Evolutionary conservation across 73 alveolate species (phyloP), one percentile per base, ranked within the genome.

Genomic region (Paramecium biaurelia): DNA sequence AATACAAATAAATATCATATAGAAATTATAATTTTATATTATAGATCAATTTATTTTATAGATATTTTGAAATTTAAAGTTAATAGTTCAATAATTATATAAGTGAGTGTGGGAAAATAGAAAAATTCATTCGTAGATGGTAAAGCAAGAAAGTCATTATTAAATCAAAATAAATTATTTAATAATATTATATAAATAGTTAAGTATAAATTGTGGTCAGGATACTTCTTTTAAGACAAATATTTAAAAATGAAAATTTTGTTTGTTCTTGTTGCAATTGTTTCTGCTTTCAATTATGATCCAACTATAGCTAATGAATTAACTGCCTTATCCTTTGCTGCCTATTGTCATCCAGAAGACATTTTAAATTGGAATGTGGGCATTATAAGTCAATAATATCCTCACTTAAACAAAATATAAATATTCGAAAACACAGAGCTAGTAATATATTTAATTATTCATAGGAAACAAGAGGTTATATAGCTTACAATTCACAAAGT

Each of bases 311-410:
- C 87, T 2, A 35, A 74, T 4, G 30, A 74, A 74, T 24, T 74
- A 32, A 24, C 35, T 14, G 87, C 87, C 12, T 32, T 74, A 4
- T 35, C 87, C 9, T 74, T 74, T 38, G 93, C 88, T 14, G 53
- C 93, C 14, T 86, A 86, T n/a, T 86, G 93, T 32, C 76, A 85
- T n/a, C 30, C 41, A 41, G 85, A 59, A 5, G 70, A 38, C 43
- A 86, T 86, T n/a, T 41, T 57, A 23, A 57, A 42, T 86, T 86
- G 93, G 93, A 67, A 86, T 18, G 49, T 67, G 3, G 93, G 93
- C 9, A 41, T 23, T 76, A 53, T 86, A 30, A 63, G 93, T 11
- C 35, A 37, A 30, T 41, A 63, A 34, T 76, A 86, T 42, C 89
- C 93, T 14, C 41, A 67, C 18, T 34, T 86, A 53, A 18, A 21